Evolutionary conservation across 2,329 filamentous ascomycete genomes (phyloP), one percentile per base, ranked within the genome.

Genomic region (Incumbomyces delicatus): DNA sequence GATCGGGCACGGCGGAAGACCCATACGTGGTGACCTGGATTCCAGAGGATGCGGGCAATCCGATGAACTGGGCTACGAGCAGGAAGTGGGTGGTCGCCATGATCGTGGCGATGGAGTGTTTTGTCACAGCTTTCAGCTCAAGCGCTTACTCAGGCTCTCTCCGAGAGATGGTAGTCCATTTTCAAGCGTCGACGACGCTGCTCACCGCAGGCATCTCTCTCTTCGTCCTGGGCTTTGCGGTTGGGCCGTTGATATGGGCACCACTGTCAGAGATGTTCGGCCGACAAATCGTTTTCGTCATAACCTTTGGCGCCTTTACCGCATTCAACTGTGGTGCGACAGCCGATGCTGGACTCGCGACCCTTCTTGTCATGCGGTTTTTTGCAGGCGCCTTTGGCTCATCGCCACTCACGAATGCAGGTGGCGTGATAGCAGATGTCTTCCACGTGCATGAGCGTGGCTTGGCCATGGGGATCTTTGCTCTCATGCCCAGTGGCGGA

Each of bases 11-110:
- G 1, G 61, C 70, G 7, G 76, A 82, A 36, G 77, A 81, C 34
- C 84, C 84, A 1, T 87, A 76, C 53, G 64, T 80, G 29, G 81
- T 87, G 53, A 75, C 78, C 46, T 88, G 81, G 66, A 73, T 85
- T 17, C 73, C 76, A 14, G 63, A 78, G 44, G 84, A 88, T 60
- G 73, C 75, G 8, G 75, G 77, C 53, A 83, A 87, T 61, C 81
- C 83, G 1, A 75, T 82, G 71, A 67, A 69, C 41, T 84, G 79
- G 56, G 64, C 72, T 8, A 49, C 58, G 1, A 46, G 58, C 22
- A 75, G 74, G 63, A 86, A 86, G 66, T 87, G 83, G 83, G 60
- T 61, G 27, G 76, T 83, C 52, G 83, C 80, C 1, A 58, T 76
- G 44, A 61, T 82, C 34, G 76, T 82, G 47, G 81, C 83, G 11